phyloP scores from a whole-genome alignment of 139 green algal genomes.

The Haematococcus lacustris region DNA sequence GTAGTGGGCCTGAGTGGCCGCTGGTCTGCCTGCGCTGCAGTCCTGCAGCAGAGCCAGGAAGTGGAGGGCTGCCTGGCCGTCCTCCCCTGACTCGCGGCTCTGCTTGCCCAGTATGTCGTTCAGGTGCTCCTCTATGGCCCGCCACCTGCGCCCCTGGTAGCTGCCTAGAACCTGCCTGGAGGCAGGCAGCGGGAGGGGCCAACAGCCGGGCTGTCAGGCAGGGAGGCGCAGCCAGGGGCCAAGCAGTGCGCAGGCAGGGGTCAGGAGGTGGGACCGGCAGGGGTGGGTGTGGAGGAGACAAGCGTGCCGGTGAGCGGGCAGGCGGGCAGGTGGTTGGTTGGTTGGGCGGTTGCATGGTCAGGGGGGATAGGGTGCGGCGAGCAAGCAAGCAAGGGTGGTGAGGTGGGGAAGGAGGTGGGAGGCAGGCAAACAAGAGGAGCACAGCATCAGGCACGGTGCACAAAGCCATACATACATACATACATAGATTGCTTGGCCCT shows the following conservation, averaged over 20 bases:
- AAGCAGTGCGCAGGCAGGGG: neutral
- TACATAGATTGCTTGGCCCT: neutral
- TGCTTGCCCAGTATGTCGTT: slow-evolving; percentile 73
- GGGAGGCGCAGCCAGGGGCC: neutral
- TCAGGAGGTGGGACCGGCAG: neutral
- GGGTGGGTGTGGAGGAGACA: neutral
- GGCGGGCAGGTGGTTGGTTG: too few species aligned
- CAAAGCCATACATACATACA: neutral
- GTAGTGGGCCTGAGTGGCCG: slow-evolving; percentile 59
- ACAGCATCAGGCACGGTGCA: neutral
- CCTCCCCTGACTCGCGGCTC: slow-evolving; percentile 40
- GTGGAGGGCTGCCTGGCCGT: slow-evolving; percentile 34
- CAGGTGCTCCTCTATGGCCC: slow-evolving; percentile 82
- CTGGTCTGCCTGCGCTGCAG: slow-evolving; percentile 25
- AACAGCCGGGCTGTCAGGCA: neutral
- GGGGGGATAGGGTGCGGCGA: too few species aligned
- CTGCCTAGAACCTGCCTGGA: slow-evolving; percentile 51
- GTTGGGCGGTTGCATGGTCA: too few species aligned
- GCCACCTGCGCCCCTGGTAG: slow-evolving; percentile 67
- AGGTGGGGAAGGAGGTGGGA: too few species aligned
- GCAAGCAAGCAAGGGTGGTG: too few species aligned
- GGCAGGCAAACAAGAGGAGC: too few species aligned
- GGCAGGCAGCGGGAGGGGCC: neutral
- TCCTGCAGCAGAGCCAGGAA: slow-evolving; percentile 57
- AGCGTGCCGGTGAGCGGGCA: neutral